A percentile compares a stretch with the other conserved stretches of the same genome.
phyloP scores from a whole-genome alignment of 2,329 filamentous ascomycete genomes.

The Cytospora mali region DNA sequence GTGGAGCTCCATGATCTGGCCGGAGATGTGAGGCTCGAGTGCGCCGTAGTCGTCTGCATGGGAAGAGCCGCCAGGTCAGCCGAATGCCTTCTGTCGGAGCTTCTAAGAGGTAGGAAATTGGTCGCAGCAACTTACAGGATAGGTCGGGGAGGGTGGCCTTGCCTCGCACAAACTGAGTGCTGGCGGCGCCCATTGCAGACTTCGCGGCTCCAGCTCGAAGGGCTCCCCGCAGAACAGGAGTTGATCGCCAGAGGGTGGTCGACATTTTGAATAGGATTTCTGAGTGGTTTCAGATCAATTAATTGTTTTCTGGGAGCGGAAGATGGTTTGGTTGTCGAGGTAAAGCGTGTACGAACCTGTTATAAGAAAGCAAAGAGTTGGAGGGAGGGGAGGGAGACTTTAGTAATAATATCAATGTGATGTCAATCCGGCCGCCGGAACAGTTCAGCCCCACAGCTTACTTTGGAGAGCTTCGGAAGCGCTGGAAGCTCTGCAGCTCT shows the following conservation, averaged over 20 bases:
- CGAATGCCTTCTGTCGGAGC: neutral
- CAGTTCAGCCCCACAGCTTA: conserved; percentile 12
- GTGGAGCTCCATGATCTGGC: conserved; percentile 80
- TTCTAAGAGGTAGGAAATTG: neutral
- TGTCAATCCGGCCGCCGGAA: conserved; percentile 22
- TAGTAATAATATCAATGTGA: conserved; percentile 15
- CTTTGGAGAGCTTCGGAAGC: neutral
- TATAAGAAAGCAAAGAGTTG: neutral
- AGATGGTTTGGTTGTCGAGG: neutral
- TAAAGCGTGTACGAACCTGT: conserved; percentile 21
- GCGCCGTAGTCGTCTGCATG: conserved; percentile 88
- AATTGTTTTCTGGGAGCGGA: conserved; percentile 1
- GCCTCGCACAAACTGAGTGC: conserved; percentile 76
- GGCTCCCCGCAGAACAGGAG: conserved; percentile 68
- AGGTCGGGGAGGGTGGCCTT: conserved; percentile 95
- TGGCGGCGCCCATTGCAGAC: conserved; percentile 65
- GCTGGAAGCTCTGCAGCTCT: conserved; percentile 27
- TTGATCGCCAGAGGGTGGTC: conserved; percentile 72
- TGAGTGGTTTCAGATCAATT: conserved; percentile 1
- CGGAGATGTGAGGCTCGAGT: conserved; percentile 80
- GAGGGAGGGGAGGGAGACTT: neutral
- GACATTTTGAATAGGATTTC: conserved; percentile 62
- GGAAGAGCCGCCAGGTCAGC: conserved; percentile 2
- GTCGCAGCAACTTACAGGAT: conserved; percentile 46
- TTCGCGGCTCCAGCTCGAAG: conserved; percentile 68